Conservation (phyloP, 352 stramenopile genomes). For the Phytophthora ramorum region DNA sequence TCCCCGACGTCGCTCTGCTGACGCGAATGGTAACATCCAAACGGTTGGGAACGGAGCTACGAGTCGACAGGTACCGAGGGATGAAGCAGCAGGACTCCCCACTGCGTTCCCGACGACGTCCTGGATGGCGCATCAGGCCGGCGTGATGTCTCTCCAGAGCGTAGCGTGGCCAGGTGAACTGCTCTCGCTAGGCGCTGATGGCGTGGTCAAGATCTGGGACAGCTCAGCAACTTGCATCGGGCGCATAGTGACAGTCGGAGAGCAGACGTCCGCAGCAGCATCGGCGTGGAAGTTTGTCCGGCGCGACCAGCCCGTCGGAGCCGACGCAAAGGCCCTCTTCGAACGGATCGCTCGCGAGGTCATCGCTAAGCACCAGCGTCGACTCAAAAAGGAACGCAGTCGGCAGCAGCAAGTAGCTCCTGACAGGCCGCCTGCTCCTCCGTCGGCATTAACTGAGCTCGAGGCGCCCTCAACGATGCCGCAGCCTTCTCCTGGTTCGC, state of each 20-base stretch:
- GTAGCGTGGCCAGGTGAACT: constrained; percentile 51
- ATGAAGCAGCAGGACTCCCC: constrained; percentile 5
- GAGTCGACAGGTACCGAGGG: constrained; percentile 1
- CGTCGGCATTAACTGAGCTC: constrained; percentile 19
- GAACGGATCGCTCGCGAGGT: constrained; percentile 50
- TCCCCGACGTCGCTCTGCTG: constrained; percentile 14
- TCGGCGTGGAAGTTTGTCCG: constrained; percentile 65
- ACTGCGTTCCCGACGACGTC: constrained; percentile 36
- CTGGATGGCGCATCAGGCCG: constrained; percentile 53
- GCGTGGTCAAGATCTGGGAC: constrained; percentile 63
- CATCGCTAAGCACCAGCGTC: constrained; percentile 45
- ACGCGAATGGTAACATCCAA: constrained; percentile 9
- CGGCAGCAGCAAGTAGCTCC: constrained; percentile 9
- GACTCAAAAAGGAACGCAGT: constrained; percentile 33
- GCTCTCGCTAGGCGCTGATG: constrained; percentile 56
- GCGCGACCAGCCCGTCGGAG: constrained; percentile 34
- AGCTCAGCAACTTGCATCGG: constrained; percentile 44
- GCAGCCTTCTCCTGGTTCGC: background rate
- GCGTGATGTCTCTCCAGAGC: constrained; percentile 42
- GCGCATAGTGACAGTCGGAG: constrained; percentile 48
- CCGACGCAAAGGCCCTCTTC: constrained; percentile 41
- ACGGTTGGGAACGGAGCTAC: background rate
- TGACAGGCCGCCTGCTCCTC: background rate
- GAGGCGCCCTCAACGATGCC: constrained; percentile 14
- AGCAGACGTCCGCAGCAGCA: constrained; percentile 19